Evolutionary conservation across 768 basidiomycete species (phyloP), one percentile per base, ranked within the genome.

Genomic region (Kwoniella heveanensis): DNA sequence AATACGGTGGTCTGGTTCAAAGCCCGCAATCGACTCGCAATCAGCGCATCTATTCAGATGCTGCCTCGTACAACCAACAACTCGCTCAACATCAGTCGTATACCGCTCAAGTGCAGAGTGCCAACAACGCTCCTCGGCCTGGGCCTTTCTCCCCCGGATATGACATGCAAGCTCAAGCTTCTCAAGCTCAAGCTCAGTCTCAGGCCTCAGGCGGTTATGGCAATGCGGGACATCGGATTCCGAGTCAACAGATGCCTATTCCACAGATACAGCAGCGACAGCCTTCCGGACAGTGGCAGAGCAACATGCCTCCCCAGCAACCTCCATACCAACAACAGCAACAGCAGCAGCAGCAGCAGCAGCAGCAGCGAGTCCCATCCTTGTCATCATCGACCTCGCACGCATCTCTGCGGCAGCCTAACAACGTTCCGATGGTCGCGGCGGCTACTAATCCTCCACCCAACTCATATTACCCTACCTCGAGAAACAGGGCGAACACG

Each of bases 31-130:
- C 92, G 69, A 88, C 88, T 8, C 91, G 92, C 77, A 88, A 89
- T 12, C 87, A 88, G 22, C 83, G 92, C 51, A 89, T 91, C 6
- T 95, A 89, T 75, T 89, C 89, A 71, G 94, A 97, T 77, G 93
- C 95, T 0, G 91, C 92, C 8, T 83, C 88, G 1, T 99, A 99
- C 82, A 92, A 93, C 69, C 92, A 95, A 65, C 95, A 95, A 72
- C 85, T 95, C 24, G 89, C 88, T 13, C 92, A 94, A 77, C 95
- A 97, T 72, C 95, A 99, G 80, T 88, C 88, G 9, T 92, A 91
- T 74, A 92, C 90, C 5, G 91, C 91, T 2, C 91, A 92, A 77
- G 88, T 88, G 12, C 90, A 91, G 73, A 86, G 86, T 0, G 86
- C 86, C 64, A 67, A 54, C 62, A 69, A 27, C 15, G 76, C 77